Percentiles rank a stretch among this genome's conserved stretches.
phyloP scores from a whole-genome alignment of 1,139 yeast genomes.

The Diutina ranongensis region DNA sequence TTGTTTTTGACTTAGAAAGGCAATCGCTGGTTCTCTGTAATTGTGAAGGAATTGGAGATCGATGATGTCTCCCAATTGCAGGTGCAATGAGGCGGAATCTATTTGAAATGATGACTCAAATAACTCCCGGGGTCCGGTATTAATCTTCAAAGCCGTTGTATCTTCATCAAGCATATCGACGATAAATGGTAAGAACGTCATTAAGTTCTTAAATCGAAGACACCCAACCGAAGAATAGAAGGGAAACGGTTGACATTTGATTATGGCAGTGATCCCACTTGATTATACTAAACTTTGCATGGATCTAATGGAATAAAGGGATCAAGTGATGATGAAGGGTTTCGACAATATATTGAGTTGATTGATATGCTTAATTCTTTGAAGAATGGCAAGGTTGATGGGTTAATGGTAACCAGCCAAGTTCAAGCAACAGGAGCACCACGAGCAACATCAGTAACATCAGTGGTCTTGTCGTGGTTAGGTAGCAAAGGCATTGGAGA shows the following conservation, averaged over 20 bases:
- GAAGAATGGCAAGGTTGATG: no score
- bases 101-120: slow-evolving; percentile 45
- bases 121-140: neutral
- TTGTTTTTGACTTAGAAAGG: slow-evolving; percentile 50
- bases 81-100: slow-evolving; percentile 44
- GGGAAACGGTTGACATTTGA: slow-evolving; percentile 55
- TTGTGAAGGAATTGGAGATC: slow-evolving; percentile 61
- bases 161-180: slow-evolving; percentile 13
- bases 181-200: slow-evolving; percentile 65
- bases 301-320: no score
- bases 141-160: slow-evolving; percentile 10
- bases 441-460: no score
- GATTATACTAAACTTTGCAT: slow-evolving; percentile 70
- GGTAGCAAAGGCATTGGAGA: no score
- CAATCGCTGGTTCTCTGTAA: slow-evolving; percentile 73
- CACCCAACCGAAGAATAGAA: slow-evolving; percentile 57
- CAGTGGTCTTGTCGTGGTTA: no score
- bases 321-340: no score
- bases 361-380: no score
- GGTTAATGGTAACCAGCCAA: no score
- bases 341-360: no score
- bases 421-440: no score
- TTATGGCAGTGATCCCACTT: slow-evolving; percentile 52
- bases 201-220: slow-evolving; percentile 54
- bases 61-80: slow-evolving; percentile 45